These are phyloP conservation scores for Corylus americana DNA, from an alignment of 306 rosid genomes.

Conservation along the genomic window DNA sequence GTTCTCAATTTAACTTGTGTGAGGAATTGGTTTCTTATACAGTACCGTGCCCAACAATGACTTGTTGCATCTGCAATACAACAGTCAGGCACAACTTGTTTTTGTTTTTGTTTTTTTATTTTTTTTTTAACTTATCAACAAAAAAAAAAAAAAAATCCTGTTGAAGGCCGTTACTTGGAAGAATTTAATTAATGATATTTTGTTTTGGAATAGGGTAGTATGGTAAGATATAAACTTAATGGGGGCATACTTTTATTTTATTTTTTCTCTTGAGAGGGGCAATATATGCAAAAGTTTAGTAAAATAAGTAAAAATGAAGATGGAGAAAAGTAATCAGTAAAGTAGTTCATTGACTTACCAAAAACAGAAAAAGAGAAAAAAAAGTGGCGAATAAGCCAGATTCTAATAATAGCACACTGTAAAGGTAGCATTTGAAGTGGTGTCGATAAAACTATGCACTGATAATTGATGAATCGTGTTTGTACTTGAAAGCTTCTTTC, in stretches of 20 bases:
- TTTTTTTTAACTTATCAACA: too few species aligned
- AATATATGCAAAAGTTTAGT: neutral
- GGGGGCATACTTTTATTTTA: neutral
- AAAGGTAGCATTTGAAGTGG: neutral
- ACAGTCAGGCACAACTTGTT: neutral
- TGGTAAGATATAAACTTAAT: neutral
- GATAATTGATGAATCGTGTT: constrained; percentile 6
- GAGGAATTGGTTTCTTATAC: neutral
- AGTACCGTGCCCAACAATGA: neutral
- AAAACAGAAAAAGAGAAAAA: neutral
- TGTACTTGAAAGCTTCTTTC: neutral
- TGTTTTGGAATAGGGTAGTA: neutral
- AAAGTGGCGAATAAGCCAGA: neutral
- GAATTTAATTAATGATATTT: neutral
- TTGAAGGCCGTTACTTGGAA: neutral
- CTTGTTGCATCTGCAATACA: neutral
- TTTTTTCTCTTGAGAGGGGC: neutral
- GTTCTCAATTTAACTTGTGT: constrained; percentile 13
- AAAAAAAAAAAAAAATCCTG: neutral
- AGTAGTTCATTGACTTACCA: neutral
- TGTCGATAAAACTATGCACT: constrained; percentile 17
- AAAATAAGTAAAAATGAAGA: neutral
- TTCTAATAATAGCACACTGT: neutral
- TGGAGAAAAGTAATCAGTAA: neutral
- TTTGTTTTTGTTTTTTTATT: neutral